phyloP scores from a whole-genome alignment of 2,329 filamentous ascomycete species.

The Tothia fuscella region DNA sequence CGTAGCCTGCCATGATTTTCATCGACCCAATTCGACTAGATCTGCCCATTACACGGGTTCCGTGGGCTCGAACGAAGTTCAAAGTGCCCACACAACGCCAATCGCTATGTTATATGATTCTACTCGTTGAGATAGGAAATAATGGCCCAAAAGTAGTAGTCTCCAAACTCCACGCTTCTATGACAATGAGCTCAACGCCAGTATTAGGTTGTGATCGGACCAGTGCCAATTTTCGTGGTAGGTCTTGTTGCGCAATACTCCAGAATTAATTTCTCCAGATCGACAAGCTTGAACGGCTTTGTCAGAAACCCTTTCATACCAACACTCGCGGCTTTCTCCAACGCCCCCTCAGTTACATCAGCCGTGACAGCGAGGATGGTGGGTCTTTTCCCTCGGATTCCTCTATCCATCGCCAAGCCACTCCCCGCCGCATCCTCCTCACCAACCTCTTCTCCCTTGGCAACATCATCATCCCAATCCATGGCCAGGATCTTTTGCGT shows the following conservation, averaged over 20 bases:
- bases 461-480: slow-evolving; percentile 18
- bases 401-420: not conserved
- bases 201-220: no score
- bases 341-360: slow-evolving; percentile 52
- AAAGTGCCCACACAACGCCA: no score
- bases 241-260: slow-evolving; percentile 33
- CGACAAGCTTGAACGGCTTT: slow-evolving; percentile 53
- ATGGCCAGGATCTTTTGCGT: slow-evolving; percentile 49
- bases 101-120: no score
- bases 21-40: no score
- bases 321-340: slow-evolving; percentile 46
- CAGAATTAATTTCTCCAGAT: slow-evolving; percentile 48
- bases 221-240: no score
- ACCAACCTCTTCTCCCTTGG: slow-evolving; percentile 4
- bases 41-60: no score
- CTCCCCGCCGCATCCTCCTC: slow-evolving; percentile 16
- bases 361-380: slow-evolving; percentile 53
- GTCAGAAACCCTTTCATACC: slow-evolving; percentile 59
- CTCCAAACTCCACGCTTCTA: no score
- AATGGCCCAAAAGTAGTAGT: no score
- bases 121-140: no score
- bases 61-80: no score
- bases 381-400: slow-evolving; percentile 17
- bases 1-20: no score
- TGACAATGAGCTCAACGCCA: no score